A percentile compares a stretch with the other conserved stretches of the same genome.
Evolutionary conservation across 345 rosid species (phyloP).

Genomic region (Brassica napus): DNA sequence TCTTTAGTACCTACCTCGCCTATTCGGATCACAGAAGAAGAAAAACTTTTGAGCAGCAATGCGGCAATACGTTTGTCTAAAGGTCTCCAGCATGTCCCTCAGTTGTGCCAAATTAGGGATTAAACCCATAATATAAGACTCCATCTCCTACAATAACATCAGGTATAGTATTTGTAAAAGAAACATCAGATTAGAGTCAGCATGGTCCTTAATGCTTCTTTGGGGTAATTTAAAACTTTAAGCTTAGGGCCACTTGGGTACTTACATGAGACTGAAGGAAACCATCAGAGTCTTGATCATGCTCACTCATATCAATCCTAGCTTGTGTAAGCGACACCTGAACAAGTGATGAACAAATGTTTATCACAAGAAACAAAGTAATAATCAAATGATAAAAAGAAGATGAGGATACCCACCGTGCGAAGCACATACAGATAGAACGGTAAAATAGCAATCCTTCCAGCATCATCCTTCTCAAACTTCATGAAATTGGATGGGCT

Average conservation of each 20-base stretch:
- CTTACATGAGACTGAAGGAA: conserved; percentile 85
- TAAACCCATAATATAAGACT: conserved; percentile 83
- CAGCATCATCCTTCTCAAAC: conserved; percentile 98
- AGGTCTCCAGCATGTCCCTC: conserved; percentile 83
- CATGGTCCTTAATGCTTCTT: background rate
- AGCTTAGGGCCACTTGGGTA: conserved; percentile 15
- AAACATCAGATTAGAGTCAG: background rate
- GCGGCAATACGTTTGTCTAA: conserved; percentile 88
- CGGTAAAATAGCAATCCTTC: conserved; percentile 96
- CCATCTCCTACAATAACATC: conserved; percentile 78
- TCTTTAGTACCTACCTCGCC: conserved; percentile 64
- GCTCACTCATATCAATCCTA: conserved; percentile 99
- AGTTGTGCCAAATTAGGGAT: conserved; percentile 97
- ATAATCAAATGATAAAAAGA: background rate
- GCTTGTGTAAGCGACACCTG: conserved; percentile 99
- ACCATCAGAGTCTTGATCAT: conserved; percentile 98
- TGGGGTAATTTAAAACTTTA: background rate
- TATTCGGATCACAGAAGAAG: conserved; percentile 97
- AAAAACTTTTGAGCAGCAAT: conserved; percentile 97
- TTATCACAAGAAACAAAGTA: conserved; percentile 19
- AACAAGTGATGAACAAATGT: conserved; percentile 27
- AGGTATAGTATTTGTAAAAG: conserved; percentile 8
- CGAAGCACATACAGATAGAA: conserved; percentile 99
- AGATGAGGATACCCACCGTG: conserved; percentile 57
- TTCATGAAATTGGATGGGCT: conserved; percentile 99